Base-by-base conservation (phyloP, 2,329 filamentous ascomycete species). In the Dothideomycetidae sp. region DNA sequence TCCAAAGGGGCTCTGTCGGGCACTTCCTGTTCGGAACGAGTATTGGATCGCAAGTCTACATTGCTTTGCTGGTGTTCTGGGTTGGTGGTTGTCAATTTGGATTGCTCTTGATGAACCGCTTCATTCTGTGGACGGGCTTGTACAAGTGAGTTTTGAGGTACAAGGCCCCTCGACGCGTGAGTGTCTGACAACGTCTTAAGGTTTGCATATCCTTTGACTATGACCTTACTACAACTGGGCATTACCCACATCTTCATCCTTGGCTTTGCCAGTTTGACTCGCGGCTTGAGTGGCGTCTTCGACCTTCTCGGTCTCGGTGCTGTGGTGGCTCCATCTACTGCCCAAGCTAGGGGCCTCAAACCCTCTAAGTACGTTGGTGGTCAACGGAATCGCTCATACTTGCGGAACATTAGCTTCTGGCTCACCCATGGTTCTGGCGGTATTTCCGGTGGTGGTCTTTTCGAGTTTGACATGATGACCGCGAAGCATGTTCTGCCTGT, bases 391-490 rank as follows among this genome's bases (percentile, higher is more conserved):
- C 49, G 29, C 46, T 46, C 33, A 36, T 44, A 33, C 18, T 39
- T 36, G 18, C 31, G 33, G 7, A 42, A 42, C 34, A 33, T 60
- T 39, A 47, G 43, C n/a, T 50, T 46, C 33, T 57, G 59, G 57
- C 40, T 66, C 43, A 37, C 49, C 10, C 55, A 55, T 39, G 59
- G 60, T 9, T 61, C 59, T 0, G 62, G 64, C 3, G 64, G 66
- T 11, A 67, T 68, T 42, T 63, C 67, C 19, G 66, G 67, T n/a
- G 67, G 66, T 12, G 66, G 68, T 5, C 46, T 70, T 3, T 65
- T 71, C 38, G 67, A 70, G 43, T 68, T 70, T 37, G 64, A 70
- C 38, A 54, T 53, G 42, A 49, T 55, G 28, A 56, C 63, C n/a
- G 66, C 59, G 1, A 62, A 60, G 42, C 60, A 63, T 39, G 62